Evolutionary conservation across 1,284 basidiomycete species (phyloP).

Genomic region (Fomitopsis palustris): DNA sequence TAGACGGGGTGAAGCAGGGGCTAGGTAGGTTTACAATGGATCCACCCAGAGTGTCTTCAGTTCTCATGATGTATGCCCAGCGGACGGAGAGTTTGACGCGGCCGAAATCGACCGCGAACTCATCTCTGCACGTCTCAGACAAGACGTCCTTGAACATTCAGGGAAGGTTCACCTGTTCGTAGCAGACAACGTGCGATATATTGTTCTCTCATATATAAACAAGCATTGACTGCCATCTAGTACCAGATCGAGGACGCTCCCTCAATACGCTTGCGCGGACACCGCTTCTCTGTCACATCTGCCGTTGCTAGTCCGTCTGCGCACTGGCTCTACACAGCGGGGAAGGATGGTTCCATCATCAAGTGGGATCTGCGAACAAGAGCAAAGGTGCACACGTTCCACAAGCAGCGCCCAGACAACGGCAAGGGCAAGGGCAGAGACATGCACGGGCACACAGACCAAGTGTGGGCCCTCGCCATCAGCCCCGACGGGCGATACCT

Average conservation of each 20-base stretch:
- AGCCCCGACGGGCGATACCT: constrained; percentile 85
- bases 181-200: constrained; percentile 56
- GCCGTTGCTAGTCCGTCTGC: constrained; percentile 71
- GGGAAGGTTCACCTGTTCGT: constrained; percentile 85
- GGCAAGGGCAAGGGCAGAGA: constrained; percentile 59
- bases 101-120: constrained; percentile 91
- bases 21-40: constrained; percentile 45
- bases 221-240: constrained; percentile 17
- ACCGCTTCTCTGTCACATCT: constrained; percentile 74
- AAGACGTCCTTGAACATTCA: constrained; percentile 84
- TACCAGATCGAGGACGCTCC: constrained; percentile 43
- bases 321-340: constrained; percentile 72
- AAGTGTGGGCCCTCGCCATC: constrained; percentile 80
- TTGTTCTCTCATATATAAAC: background rate
- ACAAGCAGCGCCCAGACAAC: constrained; percentile 55
- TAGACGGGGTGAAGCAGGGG: constrained; percentile 80
- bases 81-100: constrained; percentile 87
- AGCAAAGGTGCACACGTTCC: constrained; percentile 52
- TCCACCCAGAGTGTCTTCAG: constrained; percentile 1
- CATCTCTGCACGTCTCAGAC: constrained; percentile 85
- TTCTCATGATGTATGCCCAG: constrained; percentile 29
- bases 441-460: constrained; percentile 79
- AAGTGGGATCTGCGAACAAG: constrained; percentile 75
- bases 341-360: constrained; percentile 83
- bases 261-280: constrained; percentile 56